Base-by-base conservation (phyloP, 192 early-diverging fungal genomes). In the Haplosporangium gracile region DNA sequence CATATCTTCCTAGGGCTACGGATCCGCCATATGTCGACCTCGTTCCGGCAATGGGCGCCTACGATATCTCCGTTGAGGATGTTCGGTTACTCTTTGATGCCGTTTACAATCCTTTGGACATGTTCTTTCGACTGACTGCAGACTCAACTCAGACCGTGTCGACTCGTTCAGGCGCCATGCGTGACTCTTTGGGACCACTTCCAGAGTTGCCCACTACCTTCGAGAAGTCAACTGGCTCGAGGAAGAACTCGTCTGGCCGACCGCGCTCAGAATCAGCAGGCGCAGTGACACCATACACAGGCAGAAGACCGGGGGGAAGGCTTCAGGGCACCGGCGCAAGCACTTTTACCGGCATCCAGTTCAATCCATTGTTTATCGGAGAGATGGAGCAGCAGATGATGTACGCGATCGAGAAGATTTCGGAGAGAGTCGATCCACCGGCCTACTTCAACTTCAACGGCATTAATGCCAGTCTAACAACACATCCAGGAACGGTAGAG, bases 371-470 rank as follows among this genome's bases (percentile, higher is more conserved):
- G 20, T 89, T 89, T n/a, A 85, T 89, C 24, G 77, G 88, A 13
- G 88, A 89, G 38, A 82, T 89, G 75, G 83, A 89, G 57, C 80
- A 81, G 57, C 88, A 89, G 74, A 89, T 89, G 88, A 89, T 89
- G 80, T 89, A 89, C 29, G 83, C 88, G 11, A 89, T 89, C 75
- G 88, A 89, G 53, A 81, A 85, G 55, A 85, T 89, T 22, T 89
- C 88, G 20, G 88, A 89, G 75, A 72, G 88, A n/a, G 83, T 89
- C 22, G 88, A 89, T 53, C 88, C 88, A 40, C 82, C 88, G 24
- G 80, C 80, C 24, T 89, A 89, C 60, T 89, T 89, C 70, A 89
- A 89, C 72, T 89, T 89, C 32, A 89, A 89, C 42, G 88, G 88
- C 20, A 53, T 89, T 16, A 65, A 89, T 36, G 80, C 83, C 11